Conservation (phyloP, 306 rosid genomes). For the Ochetophila trinervis region DNA sequence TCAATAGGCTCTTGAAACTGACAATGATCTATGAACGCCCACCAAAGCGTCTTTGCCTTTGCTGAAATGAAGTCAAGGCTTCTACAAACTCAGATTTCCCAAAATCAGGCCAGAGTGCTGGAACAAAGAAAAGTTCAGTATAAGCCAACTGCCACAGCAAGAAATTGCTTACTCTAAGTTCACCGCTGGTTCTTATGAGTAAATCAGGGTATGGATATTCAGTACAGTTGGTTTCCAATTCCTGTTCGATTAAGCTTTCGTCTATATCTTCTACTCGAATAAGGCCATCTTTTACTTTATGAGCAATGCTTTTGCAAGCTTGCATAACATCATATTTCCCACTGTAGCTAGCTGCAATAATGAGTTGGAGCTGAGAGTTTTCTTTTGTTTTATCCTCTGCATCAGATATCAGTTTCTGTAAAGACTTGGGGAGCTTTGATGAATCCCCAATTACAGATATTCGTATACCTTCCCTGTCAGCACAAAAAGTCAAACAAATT, state of each 20-base stretch:
- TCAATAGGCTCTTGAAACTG: neutral
- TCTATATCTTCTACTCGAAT: slow-evolving; percentile 48
- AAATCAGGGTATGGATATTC: slow-evolving; percentile 70
- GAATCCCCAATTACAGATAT: slow-evolving; percentile 69
- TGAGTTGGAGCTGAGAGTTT: slow-evolving; percentile 46
- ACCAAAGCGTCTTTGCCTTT: slow-evolving; percentile 66
- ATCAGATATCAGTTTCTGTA: slow-evolving; percentile 29
- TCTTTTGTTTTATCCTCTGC: slow-evolving; percentile 50
- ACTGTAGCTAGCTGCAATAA: slow-evolving; percentile 68
- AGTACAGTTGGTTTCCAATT: slow-evolving; percentile 72
- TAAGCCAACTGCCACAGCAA: slow-evolving; percentile 84
- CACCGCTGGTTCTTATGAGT: slow-evolving; percentile 77
- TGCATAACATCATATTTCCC: slow-evolving; percentile 79
- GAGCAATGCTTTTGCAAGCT: slow-evolving; percentile 61
- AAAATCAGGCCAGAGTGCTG: slow-evolving; percentile 73
- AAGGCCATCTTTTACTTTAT: slow-evolving; percentile 48
- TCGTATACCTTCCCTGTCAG: slow-evolving; percentile 50
- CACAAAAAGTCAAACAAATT: neutral
- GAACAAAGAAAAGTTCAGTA: slow-evolving; percentile 55
- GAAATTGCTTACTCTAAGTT: slow-evolving; percentile 78
- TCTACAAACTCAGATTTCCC: slow-evolving; percentile 54
- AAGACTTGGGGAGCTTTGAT: slow-evolving; percentile 44
- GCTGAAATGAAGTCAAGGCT: slow-evolving; percentile 70
- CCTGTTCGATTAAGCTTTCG: slow-evolving; percentile 55
- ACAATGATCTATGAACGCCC: slow-evolving; percentile 21